Evolutionary conservation across 2,329 filamentous ascomycete genomes (phyloP).

Genomic region (Stromatinia cepivora): DNA sequence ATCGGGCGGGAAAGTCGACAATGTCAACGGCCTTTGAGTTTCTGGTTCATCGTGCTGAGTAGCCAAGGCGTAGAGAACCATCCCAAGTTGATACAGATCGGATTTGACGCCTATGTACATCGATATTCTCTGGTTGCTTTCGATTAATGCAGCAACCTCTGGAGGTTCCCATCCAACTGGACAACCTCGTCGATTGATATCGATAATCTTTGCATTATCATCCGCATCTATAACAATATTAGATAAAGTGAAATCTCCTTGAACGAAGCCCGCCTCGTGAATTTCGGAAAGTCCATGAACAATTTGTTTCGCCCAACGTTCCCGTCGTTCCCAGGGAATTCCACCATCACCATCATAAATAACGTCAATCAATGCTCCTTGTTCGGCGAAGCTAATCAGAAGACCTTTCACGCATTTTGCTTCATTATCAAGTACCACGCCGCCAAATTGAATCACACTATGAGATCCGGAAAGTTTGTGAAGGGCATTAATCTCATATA

Average conservation of each 20-base stretch:
- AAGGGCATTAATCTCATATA: conserved; percentile 97
- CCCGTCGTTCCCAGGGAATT: conserved; percentile 68
- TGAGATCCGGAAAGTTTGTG: conserved; percentile 69
- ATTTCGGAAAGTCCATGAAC: conserved; percentile 87
- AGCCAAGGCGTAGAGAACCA: conserved; percentile 90
- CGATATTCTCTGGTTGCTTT: conserved; percentile 83
- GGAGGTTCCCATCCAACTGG: conserved; percentile 97
- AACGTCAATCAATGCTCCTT: conserved; percentile 86
- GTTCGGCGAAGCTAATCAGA: conserved; percentile 82
- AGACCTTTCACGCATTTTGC: conserved; percentile 78
- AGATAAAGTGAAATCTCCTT: conserved; percentile 94
- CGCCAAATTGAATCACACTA: conserved; percentile 83
- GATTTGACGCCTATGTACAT: conserved; percentile 99
- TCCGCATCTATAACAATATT: conserved; percentile 91
- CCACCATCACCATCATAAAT: conserved; percentile 73
- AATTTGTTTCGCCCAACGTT: conserved; percentile 90
- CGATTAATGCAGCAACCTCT: conserved; percentile 81
- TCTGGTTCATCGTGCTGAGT: conserved; percentile 90
- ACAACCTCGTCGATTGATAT: conserved; percentile 96
- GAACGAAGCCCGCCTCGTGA: conserved; percentile 93
- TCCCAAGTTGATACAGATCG: conserved; percentile 91
- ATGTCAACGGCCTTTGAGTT: conserved; percentile 67
- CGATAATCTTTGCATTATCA: conserved; percentile 92
- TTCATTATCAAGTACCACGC: conserved; percentile 80
- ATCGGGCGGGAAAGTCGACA: conserved; percentile 54